Evolutionary conservation across 78 protist genomes (phyloP), one percentile per base, ranked within the genome.

Genomic region (Tieghemostelium lacteum): DNA sequence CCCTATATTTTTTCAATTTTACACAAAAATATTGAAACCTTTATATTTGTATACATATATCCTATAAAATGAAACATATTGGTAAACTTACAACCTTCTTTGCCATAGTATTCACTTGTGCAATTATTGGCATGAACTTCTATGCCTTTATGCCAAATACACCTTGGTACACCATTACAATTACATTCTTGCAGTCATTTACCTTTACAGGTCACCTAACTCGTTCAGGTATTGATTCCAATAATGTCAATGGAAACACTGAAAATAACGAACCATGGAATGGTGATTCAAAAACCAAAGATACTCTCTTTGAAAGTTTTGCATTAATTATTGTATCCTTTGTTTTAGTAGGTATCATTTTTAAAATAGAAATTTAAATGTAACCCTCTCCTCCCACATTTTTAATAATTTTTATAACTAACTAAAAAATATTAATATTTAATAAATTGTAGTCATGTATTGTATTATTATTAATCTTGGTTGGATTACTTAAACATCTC

Each of bases 281-380:
- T 19, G 65, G 36, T 17, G 14, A 40, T 33, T 83, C 89, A 16
- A 33, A 83, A 42, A 83, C 78, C 1, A 39, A 33, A 42, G 26
- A 66, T 22, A 33, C 49, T 31, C 19, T 83, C 12, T 67, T 39
- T 24, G 28, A 33, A 29, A 57, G 69, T 17, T 83, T 83, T 58
- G 89, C 42, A 8, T 69, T 83, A 33, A 45, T 69, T 0, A 40
- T 83, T 29, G 34, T 69, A 1, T 83, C 89, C 7, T 83, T 66
- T 83, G 69, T 61, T n/a, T 83, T 83, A 31, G 89, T 83, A 83
- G 37, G 88, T 66, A 34, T 57, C 6, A 67, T 8, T 36, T 22
- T 16, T 20, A 22, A 6, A 7, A 26, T 24, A 45, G 3, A 22
- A 28, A 26, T 70, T 5, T 49, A 20, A 16, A 34, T 22, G 29